Conservation (phyloP, 1,284 basidiomycete genomes). For the Moesziomyces sp. region DNA sequence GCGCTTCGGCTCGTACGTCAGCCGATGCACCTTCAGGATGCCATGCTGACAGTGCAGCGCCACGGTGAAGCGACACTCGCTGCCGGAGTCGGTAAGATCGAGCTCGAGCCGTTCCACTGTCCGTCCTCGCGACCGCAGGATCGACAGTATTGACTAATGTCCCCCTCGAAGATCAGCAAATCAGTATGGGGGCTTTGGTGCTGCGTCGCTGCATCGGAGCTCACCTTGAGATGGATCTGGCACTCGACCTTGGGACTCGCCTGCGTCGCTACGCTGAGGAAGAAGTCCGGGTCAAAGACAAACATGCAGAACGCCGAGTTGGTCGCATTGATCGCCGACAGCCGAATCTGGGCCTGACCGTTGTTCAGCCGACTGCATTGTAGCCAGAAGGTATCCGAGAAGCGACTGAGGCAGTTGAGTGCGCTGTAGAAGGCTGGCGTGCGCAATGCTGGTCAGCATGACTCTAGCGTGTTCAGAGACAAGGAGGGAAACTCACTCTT, state of each 20-base stretch:
- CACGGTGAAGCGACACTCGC: slow-evolving; percentile 30
- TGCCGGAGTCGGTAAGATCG: slow-evolving; percentile 16
- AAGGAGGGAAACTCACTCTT: slow-evolving; percentile 16
- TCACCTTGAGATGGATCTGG: slow-evolving; percentile 47
- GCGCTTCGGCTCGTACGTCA: slow-evolving; percentile 54
- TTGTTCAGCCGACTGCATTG: slow-evolving; percentile 18
- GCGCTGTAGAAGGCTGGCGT: slow-evolving; percentile 35
- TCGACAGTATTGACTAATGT: slow-evolving; percentile 32
- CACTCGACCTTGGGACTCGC: slow-evolving; percentile 41
- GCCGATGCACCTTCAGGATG: slow-evolving; percentile 53
- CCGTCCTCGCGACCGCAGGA: slow-evolving; percentile 44
- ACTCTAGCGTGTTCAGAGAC: no score
- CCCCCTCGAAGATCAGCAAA: background rate
- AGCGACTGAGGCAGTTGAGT: slow-evolving; percentile 31
- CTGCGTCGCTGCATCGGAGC: background rate
- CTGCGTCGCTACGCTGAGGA: slow-evolving; percentile 28
- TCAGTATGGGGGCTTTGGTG: background rate
- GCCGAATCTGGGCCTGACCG: slow-evolving; percentile 41
- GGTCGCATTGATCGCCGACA: slow-evolving; percentile 58
- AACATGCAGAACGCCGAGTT: slow-evolving; percentile 62
- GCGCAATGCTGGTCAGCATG: background rate
- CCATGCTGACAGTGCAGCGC: slow-evolving; percentile 47
- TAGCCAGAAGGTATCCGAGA: slow-evolving; percentile 51
- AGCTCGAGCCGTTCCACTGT: slow-evolving; percentile 46
- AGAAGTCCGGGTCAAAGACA: slow-evolving; percentile 50